These are phyloP conservation scores for Leersia perrieri DNA, from an alignment of 176 grass and related monocot genomes.

Conservation along the genomic window DNA sequence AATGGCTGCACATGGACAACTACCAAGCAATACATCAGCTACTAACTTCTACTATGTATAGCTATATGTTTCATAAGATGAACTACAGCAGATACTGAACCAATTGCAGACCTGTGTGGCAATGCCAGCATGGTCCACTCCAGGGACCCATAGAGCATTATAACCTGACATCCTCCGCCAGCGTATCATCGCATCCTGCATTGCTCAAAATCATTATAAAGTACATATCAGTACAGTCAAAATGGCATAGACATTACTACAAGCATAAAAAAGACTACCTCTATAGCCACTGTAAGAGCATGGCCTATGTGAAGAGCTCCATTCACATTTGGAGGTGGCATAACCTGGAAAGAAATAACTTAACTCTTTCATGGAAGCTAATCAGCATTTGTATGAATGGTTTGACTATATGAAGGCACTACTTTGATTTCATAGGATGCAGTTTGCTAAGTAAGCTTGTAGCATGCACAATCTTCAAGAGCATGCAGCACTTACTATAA, in stretches of 20 bases:
- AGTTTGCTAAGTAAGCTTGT: too few relatives aligned
- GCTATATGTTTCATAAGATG: too few relatives aligned
- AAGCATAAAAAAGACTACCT: slow-evolving; percentile 14
- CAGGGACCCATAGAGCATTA: slow-evolving; percentile 54
- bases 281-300: slow-evolving; percentile 50
- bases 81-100: too few relatives aligned
- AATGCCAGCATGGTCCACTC: slow-evolving; percentile 64
- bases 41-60: too few relatives aligned
- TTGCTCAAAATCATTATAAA: background rate
- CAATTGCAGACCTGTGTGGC: slow-evolving; percentile 49
- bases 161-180: slow-evolving; percentile 65
- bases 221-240: background rate
- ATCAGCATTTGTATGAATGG: background rate
- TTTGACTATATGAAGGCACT: background rate
- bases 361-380: background rate
- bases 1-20: too few relatives aligned
- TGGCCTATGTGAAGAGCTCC: slow-evolving; percentile 68
- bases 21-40: too few relatives aligned
- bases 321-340: slow-evolving; percentile 61
- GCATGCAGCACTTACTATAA: slow-evolving; percentile 51
- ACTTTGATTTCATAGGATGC: background rate
- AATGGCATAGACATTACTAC: background rate
- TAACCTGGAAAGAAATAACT: slow-evolving; percentile 28
- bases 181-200: slow-evolving; percentile 52
- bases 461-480: background rate